Percentiles rank a stretch among this genome's conserved stretches.
These are phyloP conservation scores for Emergomyces africanus DNA, from an alignment of 2,329 filamentous ascomycete species.

Conservation along the genomic window DNA sequence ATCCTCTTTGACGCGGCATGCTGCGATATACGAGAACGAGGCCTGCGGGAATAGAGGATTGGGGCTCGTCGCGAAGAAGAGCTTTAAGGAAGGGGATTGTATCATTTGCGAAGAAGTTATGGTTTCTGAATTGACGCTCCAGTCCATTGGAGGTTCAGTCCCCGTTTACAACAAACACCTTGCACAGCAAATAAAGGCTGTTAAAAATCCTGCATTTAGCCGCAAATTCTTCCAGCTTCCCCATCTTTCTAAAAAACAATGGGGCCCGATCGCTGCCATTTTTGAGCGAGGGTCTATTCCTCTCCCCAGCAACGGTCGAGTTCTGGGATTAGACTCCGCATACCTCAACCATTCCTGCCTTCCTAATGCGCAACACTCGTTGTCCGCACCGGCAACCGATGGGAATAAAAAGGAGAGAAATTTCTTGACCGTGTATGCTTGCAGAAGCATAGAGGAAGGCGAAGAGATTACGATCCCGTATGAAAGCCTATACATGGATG, in stretches of 20 bases:
- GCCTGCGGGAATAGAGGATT: not conserved
- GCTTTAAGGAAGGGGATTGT: not conserved
- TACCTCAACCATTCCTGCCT: slow-evolving; percentile 17
- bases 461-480: slow-evolving; percentile 18
- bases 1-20: not conserved
- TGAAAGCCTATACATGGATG: slow-evolving; percentile 2
- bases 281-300: slow-evolving; percentile 7
- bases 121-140: not conserved
- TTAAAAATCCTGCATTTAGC: not conserved
- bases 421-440: slow-evolving; percentile 10
- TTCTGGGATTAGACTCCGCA: not conserved
- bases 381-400: not conserved
- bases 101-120: slow-evolving; percentile 8
- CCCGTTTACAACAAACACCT: slow-evolving; percentile 2
- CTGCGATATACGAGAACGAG: not conserved
- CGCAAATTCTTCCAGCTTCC: slow-evolving; percentile 5
- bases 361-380: slow-evolving; percentile 13
- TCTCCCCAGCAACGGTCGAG: not conserved
- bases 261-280: slow-evolving; percentile 3
- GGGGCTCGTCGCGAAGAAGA: slow-evolving; percentile 3
- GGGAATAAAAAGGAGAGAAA: not conserved
- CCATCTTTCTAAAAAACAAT: not conserved
- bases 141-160: not conserved
- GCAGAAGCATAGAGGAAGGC: slow-evolving; percentile 11
- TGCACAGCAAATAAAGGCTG: slow-evolving; percentile 2